Percentiles rank a stretch among this genome's conserved stretches.
These are phyloP conservation scores for Auxenochlorella pyrenoidosa DNA, from an alignment of 139 green algal species.

Conservation along the genomic window DNA sequence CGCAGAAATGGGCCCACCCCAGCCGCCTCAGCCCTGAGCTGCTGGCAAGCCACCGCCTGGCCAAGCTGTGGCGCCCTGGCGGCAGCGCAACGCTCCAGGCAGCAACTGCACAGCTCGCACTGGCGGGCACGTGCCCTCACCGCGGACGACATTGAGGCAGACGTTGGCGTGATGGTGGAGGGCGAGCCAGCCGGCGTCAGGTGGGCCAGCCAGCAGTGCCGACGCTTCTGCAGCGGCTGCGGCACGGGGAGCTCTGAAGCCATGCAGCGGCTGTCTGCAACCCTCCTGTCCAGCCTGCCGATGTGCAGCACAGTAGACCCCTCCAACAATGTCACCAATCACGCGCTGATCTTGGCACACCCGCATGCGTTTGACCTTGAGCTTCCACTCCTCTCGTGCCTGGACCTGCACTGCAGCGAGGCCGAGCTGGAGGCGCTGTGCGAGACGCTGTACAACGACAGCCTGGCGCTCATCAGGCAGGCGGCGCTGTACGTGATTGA, in stretches of 20 bases:
- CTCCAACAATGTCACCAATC: too few species aligned
- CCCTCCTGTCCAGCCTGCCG: too few species aligned
- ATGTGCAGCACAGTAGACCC: too few species aligned
- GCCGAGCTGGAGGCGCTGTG: slow-evolving; percentile 50
- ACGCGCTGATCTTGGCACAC: too few species aligned
- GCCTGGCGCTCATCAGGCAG: slow-evolving; percentile 33
- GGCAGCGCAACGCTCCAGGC: background rate
- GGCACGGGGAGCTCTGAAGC: too few species aligned
- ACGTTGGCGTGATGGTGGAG: slow-evolving; percentile 68
- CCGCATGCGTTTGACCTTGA: background rate
- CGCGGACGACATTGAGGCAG: slow-evolving; percentile 28
- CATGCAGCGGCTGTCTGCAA: too few species aligned
- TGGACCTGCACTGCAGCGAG: slow-evolving; percentile 9
- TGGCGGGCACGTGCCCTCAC: slow-evolving; percentile 21
- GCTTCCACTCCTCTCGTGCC: background rate
- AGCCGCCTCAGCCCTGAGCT: background rate
- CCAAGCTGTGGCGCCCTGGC: background rate
- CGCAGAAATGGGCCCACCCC: too few species aligned
- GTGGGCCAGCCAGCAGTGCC: background rate
- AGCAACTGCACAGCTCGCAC: background rate
- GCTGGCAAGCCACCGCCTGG: background rate
- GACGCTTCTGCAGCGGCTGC: too few species aligned
- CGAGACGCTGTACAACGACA: slow-evolving; percentile 52
- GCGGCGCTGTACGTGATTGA: slow-evolving; percentile 45
- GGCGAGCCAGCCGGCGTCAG: slow-evolving; percentile 45